Evolutionary conservation across 2,329 filamentous ascomycete genomes (phyloP).

Genomic region (Geosmithia flava): DNA sequence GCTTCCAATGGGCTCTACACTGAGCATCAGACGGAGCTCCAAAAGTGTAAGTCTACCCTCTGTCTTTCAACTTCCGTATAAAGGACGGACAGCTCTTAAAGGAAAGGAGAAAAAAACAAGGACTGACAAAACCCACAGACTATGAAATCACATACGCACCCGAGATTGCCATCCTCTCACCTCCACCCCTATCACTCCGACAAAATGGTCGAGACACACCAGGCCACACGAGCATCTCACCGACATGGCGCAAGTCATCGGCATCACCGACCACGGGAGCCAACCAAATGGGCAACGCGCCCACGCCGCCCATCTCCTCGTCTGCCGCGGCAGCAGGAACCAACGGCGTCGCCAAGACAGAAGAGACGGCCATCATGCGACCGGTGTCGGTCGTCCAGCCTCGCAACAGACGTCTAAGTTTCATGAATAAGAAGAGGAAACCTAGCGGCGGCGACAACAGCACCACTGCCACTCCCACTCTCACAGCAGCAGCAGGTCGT

Average conservation of each 20-base stretch:
- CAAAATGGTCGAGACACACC: constrained; percentile 17
- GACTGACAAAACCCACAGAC: constrained; percentile 21
- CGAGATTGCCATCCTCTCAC: constrained; percentile 52
- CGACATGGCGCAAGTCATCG: constrained; percentile 34
- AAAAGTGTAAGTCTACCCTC: constrained; percentile 41
- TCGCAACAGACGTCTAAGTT: constrained; percentile 42
- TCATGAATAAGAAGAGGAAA: constrained; percentile 38
- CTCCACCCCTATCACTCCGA: constrained; percentile 25
- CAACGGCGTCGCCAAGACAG: constrained; percentile 20
- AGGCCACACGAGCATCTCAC: constrained; percentile 25
- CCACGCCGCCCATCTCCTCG: constrained; percentile 15
- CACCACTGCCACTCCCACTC: too few species aligned
- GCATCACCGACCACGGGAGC: constrained; percentile 15
- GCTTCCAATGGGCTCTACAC: constrained; percentile 47
- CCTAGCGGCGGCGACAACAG: neutral
- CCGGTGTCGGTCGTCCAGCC: constrained; percentile 1
- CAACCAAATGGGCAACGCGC: constrained; percentile 14
- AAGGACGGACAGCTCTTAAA: neutral
- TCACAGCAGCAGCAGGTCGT: constrained; percentile 12
- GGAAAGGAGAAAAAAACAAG: neutral
- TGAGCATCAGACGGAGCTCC: constrained; percentile 45
- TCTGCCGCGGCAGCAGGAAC: constrained; percentile 9
- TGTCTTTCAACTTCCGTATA: neutral
- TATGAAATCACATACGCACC: constrained; percentile 52
- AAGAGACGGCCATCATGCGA: constrained; percentile 22